Conservation (phyloP, 352 stramenopile species). For the Globisporangium spiculum region DNA sequence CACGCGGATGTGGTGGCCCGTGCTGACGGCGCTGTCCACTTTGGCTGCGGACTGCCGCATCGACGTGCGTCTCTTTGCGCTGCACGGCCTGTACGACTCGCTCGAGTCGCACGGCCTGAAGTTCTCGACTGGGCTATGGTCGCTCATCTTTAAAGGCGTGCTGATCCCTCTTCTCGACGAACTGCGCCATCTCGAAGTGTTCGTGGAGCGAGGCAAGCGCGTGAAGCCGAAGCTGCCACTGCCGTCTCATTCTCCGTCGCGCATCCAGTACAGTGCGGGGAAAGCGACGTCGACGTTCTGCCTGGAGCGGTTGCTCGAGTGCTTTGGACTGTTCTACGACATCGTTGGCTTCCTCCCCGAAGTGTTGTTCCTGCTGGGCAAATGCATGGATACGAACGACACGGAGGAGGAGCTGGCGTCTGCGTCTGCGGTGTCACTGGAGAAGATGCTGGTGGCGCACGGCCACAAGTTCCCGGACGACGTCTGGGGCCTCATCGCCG, state of each 20-base stretch:
- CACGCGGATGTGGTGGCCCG: constrained; percentile 91
- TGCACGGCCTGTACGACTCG: constrained; percentile 74
- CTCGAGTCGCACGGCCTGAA: constrained; percentile 65
- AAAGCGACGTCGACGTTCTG: constrained; percentile 69
- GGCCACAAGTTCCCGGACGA: constrained; percentile 79
- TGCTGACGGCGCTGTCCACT: constrained; percentile 95
- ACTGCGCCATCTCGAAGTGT: constrained; percentile 62
- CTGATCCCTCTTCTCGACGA: constrained; percentile 83
- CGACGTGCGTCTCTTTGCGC: constrained; percentile 77
- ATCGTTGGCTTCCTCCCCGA: constrained; percentile 73
- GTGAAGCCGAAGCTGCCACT: constrained; percentile 42
- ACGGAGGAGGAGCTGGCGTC: constrained; percentile 65
- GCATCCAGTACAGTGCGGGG: constrained; percentile 34
- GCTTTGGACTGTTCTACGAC: constrained; percentile 82
- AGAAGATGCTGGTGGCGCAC: constrained; percentile 67
- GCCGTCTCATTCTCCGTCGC: constrained; percentile 17
- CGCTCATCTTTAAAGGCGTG: constrained; percentile 83
- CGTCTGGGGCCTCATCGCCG: constrained; percentile 76
- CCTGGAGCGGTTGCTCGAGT: constrained; percentile 57
- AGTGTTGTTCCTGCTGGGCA: constrained; percentile 69
- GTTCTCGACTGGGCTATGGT: constrained; percentile 79
- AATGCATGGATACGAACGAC: constrained; percentile 78
- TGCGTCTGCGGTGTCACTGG: constrained; percentile 51
- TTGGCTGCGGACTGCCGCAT: constrained; percentile 89
- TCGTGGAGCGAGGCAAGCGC: constrained; percentile 44